A percentile compares a stretch with the other conserved stretches of the same genome.
phyloP scores from a whole-genome alignment of 768 basidiomycete species.

The Lactarius trivialis region DNA sequence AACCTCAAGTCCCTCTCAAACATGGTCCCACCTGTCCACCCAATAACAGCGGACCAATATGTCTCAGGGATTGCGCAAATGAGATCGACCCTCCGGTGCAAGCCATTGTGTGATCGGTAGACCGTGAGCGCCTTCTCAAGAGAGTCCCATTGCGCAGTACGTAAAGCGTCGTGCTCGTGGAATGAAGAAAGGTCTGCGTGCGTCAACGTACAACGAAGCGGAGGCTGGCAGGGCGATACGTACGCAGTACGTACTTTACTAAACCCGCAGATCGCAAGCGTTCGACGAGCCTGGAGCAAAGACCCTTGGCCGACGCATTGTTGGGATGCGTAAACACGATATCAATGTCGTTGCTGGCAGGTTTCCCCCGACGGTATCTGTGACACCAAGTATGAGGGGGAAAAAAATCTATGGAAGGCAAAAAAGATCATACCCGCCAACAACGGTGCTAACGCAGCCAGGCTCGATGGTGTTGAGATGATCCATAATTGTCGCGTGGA shows the following conservation, averaged over 20 bases:
- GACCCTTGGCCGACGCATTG: slow-evolving; percentile 46
- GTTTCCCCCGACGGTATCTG: slow-evolving; percentile 83
- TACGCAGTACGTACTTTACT: slow-evolving; percentile 81
- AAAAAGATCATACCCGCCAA: slow-evolving; percentile 58
- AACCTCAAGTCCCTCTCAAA: slow-evolving; percentile 80
- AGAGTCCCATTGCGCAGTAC: slow-evolving; percentile 64
- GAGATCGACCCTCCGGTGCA: slow-evolving; percentile 64
- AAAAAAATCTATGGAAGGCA: too few relatives aligned
- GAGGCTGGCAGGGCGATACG: slow-evolving; percentile 28
- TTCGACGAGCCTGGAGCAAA: slow-evolving; percentile 55
- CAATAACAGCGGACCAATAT: slow-evolving; percentile 86
- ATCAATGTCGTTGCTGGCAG: slow-evolving; percentile 78
- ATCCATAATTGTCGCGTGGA: slow-evolving; percentile 58
- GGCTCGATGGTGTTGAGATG: slow-evolving; percentile 56
- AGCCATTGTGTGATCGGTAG: slow-evolving; percentile 51
- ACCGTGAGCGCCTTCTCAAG: slow-evolving; percentile 83
- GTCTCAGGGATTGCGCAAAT: slow-evolving; percentile 71
- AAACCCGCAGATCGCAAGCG: slow-evolving; percentile 53
- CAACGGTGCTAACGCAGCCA: slow-evolving; percentile 70
- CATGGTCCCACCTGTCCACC: slow-evolving; percentile 90
- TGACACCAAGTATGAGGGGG: not conserved
- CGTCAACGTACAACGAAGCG: not conserved
- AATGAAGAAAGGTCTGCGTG: slow-evolving; percentile 53
- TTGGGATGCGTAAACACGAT: slow-evolving; percentile 78
- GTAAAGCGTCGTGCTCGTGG: slow-evolving; percentile 46